Percentiles rank a stretch among this genome's conserved stretches.
phyloP scores from a whole-genome alignment of 345 rosid species.

The Hibiscus trionum region DNA sequence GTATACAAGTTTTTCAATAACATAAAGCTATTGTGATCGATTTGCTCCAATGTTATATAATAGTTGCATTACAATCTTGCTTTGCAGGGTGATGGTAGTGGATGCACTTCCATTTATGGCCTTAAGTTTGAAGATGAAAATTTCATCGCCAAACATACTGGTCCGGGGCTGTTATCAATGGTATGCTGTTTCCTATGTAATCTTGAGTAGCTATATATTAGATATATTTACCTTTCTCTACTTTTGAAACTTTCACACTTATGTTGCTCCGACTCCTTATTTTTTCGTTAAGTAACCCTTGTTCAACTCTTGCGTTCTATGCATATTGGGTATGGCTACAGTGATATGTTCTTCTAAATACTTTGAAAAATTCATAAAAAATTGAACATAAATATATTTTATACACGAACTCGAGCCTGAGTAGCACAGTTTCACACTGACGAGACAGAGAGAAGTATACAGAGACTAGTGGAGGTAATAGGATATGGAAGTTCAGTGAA shows the following conservation, averaged over 20 bases:
- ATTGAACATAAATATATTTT: not conserved
- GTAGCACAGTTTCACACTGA: not conserved
- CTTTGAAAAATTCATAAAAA: not conserved
- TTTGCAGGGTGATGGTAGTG: slow-evolving; percentile 92
- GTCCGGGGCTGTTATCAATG: slow-evolving; percentile 94
- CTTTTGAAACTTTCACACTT: not conserved
- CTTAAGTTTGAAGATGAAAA: slow-evolving; percentile 85
- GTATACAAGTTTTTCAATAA: not conserved
- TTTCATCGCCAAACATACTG: slow-evolving; percentile 86
- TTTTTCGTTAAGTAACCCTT: not conserved
- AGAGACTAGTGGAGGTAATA: not conserved
- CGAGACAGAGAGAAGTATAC: not conserved
- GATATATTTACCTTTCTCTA: not conserved
- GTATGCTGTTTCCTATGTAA: slow-evolving; percentile 30
- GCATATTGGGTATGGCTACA: not conserved
- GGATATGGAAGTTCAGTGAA: not conserved
- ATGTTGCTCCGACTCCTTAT: not conserved
- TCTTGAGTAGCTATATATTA: not conserved
- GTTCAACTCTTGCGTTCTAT: not conserved
- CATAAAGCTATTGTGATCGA: not conserved
- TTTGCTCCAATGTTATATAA: not conserved
- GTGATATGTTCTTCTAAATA: not conserved
- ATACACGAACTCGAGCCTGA: not conserved
- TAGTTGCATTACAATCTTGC: not conserved
- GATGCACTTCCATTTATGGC: slow-evolving; percentile 79